phyloP scores from a whole-genome alignment of 176 grass and related monocot genomes.

The Phragmites australis region DNA sequence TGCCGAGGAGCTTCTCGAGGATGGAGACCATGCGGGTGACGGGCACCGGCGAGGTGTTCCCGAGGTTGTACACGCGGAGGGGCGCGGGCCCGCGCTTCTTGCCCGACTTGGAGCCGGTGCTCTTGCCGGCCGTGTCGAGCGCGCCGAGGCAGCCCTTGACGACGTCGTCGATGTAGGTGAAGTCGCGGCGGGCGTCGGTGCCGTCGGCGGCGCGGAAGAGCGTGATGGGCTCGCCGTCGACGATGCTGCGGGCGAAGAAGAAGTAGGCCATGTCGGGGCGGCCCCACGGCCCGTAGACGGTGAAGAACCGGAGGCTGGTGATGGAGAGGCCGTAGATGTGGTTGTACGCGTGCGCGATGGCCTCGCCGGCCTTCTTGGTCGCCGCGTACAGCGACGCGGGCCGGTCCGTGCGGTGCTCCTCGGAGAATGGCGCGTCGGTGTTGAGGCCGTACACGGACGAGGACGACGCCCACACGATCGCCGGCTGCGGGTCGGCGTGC shows the following conservation, averaged over 20 bases:
- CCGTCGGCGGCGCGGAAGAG: conserved; percentile 71
- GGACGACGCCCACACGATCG: conserved; percentile 91
- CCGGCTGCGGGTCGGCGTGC: conserved; percentile 87
- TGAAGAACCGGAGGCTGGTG: conserved; percentile 95
- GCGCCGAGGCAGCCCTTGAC: conserved; percentile 80
- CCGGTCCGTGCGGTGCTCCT: conserved; percentile 80
- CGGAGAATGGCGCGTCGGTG: conserved; percentile 73
- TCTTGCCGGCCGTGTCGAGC: conserved; percentile 71
- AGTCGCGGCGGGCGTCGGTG: conserved; percentile 65
- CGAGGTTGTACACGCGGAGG: conserved; percentile 88
- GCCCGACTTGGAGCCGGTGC: conserved; percentile 65
- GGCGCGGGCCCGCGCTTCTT: conserved; percentile 65
- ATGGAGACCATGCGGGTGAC: conserved; percentile 84
- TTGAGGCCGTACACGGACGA: conserved; percentile 97
- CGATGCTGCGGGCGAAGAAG: conserved; percentile 74
- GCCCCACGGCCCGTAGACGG: conserved; percentile 95
- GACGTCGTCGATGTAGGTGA: conserved; percentile 97
- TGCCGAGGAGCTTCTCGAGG: conserved; percentile 83
- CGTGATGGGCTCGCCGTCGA: conserved; percentile 74
- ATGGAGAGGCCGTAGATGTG: conserved; percentile 98
- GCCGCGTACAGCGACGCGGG: conserved; percentile 95
- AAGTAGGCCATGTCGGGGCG: conserved; percentile 99
- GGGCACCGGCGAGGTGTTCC: conserved; percentile 84
- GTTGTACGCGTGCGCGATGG: conserved; percentile 94
- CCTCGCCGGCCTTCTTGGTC: conserved; percentile 98